These are phyloP conservation scores for Albizia julibrissin DNA, from an alignment of 306 rosid genomes.

Conservation along the genomic window DNA sequence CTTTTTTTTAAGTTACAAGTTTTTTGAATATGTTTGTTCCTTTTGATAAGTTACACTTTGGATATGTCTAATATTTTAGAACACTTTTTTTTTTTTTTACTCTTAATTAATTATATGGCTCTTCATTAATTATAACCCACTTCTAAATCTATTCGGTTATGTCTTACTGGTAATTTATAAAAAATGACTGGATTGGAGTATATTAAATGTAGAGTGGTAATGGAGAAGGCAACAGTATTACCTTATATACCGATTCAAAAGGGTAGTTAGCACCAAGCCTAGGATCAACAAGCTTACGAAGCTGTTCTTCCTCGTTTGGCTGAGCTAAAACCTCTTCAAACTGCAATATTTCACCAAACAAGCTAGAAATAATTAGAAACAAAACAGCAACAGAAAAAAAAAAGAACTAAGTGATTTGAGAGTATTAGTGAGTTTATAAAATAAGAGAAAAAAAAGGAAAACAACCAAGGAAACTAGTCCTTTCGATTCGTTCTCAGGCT, in stretches of 20 bases:
- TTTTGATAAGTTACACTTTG: too few species aligned
- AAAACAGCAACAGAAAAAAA: not conserved
- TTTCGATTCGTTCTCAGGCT: constrained; percentile 46
- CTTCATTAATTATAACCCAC: too few species aligned
- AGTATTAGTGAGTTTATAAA: not conserved
- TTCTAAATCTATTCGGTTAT: too few species aligned
- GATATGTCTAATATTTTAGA: too few species aligned
- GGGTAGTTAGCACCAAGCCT: constrained; percentile 52
- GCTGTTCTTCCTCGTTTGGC: constrained; percentile 58
- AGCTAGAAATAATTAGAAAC: not conserved
- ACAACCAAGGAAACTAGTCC: constrained; percentile 73
- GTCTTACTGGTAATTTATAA: too few species aligned
- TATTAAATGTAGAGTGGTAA: too few species aligned
- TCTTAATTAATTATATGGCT: too few species aligned
- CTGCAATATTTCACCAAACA: constrained; percentile 46
- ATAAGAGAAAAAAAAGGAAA: not conserved
- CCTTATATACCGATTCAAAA: constrained; percentile 61
- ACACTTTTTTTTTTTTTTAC: too few species aligned
- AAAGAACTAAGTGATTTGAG: not conserved
- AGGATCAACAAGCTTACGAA: constrained; percentile 54
- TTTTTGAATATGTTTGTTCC: too few species aligned
- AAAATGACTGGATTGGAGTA: too few species aligned
- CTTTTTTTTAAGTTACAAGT: too few species aligned
- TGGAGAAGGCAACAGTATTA: not conserved
- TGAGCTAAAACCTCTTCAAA: constrained; percentile 58